phyloP scores from a whole-genome alignment of 805 yeast species.

The Metschnikowia orientalis region DNA sequence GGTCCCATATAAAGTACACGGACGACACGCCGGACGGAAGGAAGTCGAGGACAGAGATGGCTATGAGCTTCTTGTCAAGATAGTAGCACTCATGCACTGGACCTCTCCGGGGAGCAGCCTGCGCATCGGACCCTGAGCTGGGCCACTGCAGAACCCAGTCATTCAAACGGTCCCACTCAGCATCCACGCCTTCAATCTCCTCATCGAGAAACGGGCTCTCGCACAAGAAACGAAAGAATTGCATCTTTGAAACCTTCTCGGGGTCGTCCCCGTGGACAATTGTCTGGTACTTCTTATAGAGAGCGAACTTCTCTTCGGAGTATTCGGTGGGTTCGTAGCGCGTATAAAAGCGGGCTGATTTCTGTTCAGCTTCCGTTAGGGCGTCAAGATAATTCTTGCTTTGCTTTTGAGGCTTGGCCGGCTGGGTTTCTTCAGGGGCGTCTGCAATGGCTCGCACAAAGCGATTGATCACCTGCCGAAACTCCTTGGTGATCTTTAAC shows the following conservation, averaged over 20 bases:
- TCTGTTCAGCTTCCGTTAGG: conserved; percentile 39
- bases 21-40: conserved; percentile 75
- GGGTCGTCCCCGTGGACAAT: conserved; percentile 61
- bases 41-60: conserved; percentile 72
- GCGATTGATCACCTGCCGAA: conserved; percentile 59
- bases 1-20: conserved; percentile 86
- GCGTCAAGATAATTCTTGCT: conserved; percentile 11
- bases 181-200: conserved; percentile 21
- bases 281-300: conserved; percentile 69
- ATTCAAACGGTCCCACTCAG: conserved; percentile 40
- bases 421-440: conserved; percentile 3
- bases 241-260: conserved; percentile 38
- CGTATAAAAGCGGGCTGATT: conserved; percentile 35
- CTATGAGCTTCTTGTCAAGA: conserved; percentile 57
- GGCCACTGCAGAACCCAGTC: conserved; percentile 35
- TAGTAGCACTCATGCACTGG: conserved; percentile 80
- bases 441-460: conserved; percentile 42
- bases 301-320: conserved; percentile 54
- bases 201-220: conserved; percentile 50
- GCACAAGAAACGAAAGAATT: conserved; percentile 67
- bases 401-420: neutral
- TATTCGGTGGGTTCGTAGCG: conserved; percentile 49
- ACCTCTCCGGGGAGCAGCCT: conserved; percentile 37
- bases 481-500: conserved; percentile 58
- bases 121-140: conserved; percentile 20